A percentile compares a stretch with the other conserved stretches of the same genome.
These are phyloP conservation scores for Pythium oligandrum DNA, from an alignment of 352 stramenopile genomes.

Conservation along the genomic window DNA sequence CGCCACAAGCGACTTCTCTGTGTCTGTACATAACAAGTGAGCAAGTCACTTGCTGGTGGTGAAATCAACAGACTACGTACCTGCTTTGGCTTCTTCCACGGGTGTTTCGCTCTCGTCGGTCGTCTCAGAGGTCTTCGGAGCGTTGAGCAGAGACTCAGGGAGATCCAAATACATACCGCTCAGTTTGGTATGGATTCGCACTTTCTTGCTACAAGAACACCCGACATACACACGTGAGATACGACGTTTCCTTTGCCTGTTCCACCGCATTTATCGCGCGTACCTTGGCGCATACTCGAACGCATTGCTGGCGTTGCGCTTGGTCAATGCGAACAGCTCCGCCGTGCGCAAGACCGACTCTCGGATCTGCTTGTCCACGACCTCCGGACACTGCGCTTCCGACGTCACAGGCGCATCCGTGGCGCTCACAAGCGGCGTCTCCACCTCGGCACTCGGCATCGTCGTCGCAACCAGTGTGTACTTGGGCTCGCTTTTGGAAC, in stretches of 20 bases:
- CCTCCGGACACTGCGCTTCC: background rate
- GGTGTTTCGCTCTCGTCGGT: conserved; percentile 3
- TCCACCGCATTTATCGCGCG: conserved; percentile 3
- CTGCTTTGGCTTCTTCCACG: conserved; percentile 3
- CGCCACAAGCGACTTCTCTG: conserved; percentile 32
- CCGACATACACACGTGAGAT: background rate
- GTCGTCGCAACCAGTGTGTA: conserved; percentile 5
- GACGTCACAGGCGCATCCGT: background rate
- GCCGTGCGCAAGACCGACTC: conserved; percentile 59
- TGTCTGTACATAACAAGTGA: too few relatives aligned
- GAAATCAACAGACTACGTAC: conserved; percentile 5
- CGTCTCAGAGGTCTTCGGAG: conserved; percentile 7
- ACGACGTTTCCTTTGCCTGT: background rate
- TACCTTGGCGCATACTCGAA: conserved; percentile 66
- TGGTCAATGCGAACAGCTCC: conserved; percentile 69
- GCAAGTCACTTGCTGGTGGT: background rate
- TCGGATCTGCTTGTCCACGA: conserved; percentile 43
- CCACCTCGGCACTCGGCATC: background rate
- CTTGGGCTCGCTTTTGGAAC: too few relatives aligned
- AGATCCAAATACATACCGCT: conserved; percentile 51
- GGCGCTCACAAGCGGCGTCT: background rate
- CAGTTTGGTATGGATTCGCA: conserved; percentile 64
- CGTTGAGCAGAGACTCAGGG: conserved; percentile 45
- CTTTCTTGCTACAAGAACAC: conserved; percentile 50
- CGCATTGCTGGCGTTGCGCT: conserved; percentile 32